Evolutionary conservation across 1,284 basidiomycete species (phyloP).

Genomic region (Bondarzewia mesenterica): DNA sequence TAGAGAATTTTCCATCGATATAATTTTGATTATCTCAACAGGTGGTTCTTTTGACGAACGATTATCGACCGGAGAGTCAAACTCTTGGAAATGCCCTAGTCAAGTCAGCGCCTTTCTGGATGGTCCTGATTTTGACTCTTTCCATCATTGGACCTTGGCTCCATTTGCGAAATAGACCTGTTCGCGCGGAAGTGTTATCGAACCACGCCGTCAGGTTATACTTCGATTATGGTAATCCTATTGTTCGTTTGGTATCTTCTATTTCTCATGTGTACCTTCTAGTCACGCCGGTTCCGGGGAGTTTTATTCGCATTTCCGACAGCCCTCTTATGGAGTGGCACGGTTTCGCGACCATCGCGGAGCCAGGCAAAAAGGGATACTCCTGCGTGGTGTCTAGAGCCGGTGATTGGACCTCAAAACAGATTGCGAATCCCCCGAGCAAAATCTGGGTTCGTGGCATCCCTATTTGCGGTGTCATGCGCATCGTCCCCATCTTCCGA

Average conservation of each 20-base stretch:
- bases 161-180: conserved; percentile 43
- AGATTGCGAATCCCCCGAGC: conserved; percentile 44
- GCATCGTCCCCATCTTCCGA: conserved; percentile 48
- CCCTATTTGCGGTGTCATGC: conserved; percentile 51
- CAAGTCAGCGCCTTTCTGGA: conserved; percentile 43
- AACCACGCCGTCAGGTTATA: conserved; percentile 48
- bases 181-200: conserved; percentile 45
- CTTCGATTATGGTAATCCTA: conserved; percentile 42
- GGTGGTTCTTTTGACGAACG: conserved; percentile 44
- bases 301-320: conserved; percentile 45
- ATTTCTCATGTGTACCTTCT: conserved; percentile 1
- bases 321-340: conserved; percentile 54
- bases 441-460: conserved; percentile 50
- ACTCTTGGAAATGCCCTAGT: conserved; percentile 36
- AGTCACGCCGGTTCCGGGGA: conserved; percentile 43
- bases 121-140: conserved; percentile 39
- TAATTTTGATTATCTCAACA: conserved; percentile 12
- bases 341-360: conserved; percentile 47
- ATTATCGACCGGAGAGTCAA: conserved; percentile 33
- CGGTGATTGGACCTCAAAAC: conserved; percentile 52
- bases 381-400: conserved; percentile 50
- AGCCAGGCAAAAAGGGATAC: conserved; percentile 44
- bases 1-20: background rate
- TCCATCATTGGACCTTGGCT: conserved; percentile 50
- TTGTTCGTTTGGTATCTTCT: background rate